A percentile compares a stretch with the other conserved stretches of the same genome.
Evolutionary conservation across 2,329 filamentous ascomycete species (phyloP).

Genomic region (Cadophora luteo-olivacea): DNA sequence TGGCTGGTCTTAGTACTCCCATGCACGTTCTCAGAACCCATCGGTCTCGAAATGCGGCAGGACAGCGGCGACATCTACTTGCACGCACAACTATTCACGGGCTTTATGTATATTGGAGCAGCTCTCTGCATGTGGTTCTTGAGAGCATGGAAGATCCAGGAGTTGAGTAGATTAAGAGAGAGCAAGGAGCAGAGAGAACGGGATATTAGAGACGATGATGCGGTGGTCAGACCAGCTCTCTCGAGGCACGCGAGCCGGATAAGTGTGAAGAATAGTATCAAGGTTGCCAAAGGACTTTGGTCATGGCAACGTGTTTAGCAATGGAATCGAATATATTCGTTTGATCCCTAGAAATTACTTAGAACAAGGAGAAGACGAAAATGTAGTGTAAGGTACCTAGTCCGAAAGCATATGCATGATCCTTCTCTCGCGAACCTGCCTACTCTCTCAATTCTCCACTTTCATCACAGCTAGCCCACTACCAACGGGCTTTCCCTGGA

Average conservation of each 20-base stretch:
- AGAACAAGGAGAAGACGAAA: no score
- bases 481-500: neutral
- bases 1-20: conserved; percentile 77
- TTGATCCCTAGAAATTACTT: no score
- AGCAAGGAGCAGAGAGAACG: conserved; percentile 30
- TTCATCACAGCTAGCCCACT: conserved; percentile 31
- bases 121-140: conserved; percentile 60
- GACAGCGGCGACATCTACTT: conserved; percentile 58
- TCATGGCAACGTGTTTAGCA: conserved; percentile 34
- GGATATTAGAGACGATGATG: conserved; percentile 34
- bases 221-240: conserved; percentile 17
- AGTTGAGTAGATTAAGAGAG: conserved; percentile 49
- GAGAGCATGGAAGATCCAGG: conserved; percentile 65
- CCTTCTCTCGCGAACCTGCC: neutral
- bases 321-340: neutral
- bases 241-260: conserved; percentile 30
- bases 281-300: conserved; percentile 37
- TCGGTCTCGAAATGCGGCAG: conserved; percentile 59
- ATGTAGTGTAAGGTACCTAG: no score
- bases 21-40: conserved; percentile 69
- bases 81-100: conserved; percentile 64
- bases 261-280: conserved; percentile 35
- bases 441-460: conserved; percentile 27
- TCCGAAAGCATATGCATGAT: no score
- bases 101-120: conserved; percentile 66